Percentiles rank a stretch among this genome's conserved stretches.
Conservation (phyloP, 208 protist species). For the Polymyxa betae region DNA sequence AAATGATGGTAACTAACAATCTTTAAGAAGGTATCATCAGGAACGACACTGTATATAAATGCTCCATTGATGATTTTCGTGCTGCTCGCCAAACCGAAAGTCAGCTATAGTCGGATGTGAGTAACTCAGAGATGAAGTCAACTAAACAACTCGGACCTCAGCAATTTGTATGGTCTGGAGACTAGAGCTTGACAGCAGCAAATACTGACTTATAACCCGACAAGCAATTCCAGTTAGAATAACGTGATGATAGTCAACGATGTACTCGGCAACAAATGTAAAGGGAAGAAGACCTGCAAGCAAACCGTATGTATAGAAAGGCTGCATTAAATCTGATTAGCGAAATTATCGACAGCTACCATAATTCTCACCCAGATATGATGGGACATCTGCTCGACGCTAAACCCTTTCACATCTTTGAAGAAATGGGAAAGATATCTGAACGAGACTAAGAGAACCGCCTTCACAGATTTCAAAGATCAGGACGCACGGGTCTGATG, state of each 20-base stretch:
- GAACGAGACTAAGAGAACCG: not conserved
- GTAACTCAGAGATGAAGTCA: not conserved
- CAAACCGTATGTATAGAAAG: slow-evolving; percentile 21
- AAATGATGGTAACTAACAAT: too few relatives aligned
- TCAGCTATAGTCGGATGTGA: not conserved
- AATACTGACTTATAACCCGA: not conserved
- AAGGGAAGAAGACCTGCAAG: not conserved
- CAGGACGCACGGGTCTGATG: not conserved
- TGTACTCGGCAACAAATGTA: slow-evolving; percentile 10
- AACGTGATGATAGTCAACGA: slow-evolving; percentile 42
- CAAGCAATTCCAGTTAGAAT: not conserved
- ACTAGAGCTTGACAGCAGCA: not conserved
- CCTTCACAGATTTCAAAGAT: not conserved
- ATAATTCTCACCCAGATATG: not conserved
- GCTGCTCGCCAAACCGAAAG: slow-evolving; percentile 14
- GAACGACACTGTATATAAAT: not conserved
- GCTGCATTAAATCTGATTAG: not conserved
- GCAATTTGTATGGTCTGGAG: not conserved
- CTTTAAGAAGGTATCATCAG: not conserved
- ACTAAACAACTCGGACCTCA: slow-evolving; percentile 33
- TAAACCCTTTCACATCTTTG: not conserved
- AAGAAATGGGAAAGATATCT: slow-evolving; percentile 34
- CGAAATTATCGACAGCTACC: not conserved
- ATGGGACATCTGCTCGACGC: not conserved
- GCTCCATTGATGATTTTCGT: slow-evolving; percentile 38